Evolutionary conservation across 2,329 filamentous ascomycete genomes (phyloP).

Genomic region (Gremmenia infestans): DNA sequence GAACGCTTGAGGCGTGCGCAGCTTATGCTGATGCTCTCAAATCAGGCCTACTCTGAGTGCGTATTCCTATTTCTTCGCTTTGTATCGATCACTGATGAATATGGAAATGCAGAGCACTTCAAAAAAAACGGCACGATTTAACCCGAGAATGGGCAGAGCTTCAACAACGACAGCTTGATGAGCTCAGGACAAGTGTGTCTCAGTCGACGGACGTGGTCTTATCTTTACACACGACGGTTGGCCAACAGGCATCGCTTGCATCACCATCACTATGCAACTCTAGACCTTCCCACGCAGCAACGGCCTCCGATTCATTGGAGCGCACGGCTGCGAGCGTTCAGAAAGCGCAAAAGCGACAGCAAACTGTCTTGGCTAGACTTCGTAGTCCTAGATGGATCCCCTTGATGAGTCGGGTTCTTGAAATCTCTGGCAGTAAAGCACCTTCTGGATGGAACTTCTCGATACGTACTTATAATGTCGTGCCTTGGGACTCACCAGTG

Average conservation of each 20-base stretch:
- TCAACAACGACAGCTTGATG: neutral
- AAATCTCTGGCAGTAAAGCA: neutral
- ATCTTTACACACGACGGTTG: neutral
- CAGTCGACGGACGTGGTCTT: neutral
- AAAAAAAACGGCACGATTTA: neutral
- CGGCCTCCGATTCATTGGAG: neutral
- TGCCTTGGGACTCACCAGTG: neutral
- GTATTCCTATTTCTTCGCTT: neutral
- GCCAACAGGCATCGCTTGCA: neutral
- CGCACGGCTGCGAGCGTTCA: neutral
- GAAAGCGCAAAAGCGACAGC: neutral
- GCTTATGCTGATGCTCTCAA: neutral
- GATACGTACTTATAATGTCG: neutral
- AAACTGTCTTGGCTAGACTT: neutral
- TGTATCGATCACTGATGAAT: neutral
- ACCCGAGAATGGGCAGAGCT: neutral
- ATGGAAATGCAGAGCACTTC: neutral
- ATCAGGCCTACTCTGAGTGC: neutral
- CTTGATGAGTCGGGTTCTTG: neutral
- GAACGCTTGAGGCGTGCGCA: neutral
- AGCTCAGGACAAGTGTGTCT: neutral
- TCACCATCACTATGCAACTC: neutral
- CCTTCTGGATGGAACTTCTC: conserved; percentile 2
- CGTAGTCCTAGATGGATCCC: neutral
- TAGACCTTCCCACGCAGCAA: neutral